Evolutionary conservation across 495 filamentous ascomycete species (phyloP).

Genomic region (Entonaema liquescens): DNA sequence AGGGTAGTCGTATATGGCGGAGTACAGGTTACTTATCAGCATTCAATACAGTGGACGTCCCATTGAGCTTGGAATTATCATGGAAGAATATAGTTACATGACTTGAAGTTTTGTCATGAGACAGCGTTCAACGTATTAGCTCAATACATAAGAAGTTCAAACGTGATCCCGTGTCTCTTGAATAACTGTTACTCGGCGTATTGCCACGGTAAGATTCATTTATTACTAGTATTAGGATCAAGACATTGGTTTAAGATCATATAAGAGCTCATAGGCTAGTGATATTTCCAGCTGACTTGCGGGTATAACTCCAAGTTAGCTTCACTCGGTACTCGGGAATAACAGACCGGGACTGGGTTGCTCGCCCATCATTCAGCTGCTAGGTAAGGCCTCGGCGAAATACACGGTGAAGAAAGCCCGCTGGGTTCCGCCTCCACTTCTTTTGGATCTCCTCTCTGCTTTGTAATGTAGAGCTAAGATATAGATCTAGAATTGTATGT

Average conservation of each 20-base stretch:
- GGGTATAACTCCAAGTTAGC: not conserved
- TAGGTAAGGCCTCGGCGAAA: conserved; percentile 21
- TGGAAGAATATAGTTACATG: not conserved
- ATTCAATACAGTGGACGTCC: conserved; percentile 37
- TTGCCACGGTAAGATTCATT: not conserved
- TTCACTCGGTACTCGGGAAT: conserved; percentile 23
- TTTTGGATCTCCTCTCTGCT: not conserved
- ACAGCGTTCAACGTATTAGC: not conserved
- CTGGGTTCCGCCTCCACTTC: not conserved
- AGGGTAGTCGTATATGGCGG: conserved; percentile 40
- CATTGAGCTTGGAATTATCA: conserved; percentile 1
- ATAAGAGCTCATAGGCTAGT: not conserved
- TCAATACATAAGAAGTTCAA: not conserved
- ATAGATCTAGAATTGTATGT: not conserved
- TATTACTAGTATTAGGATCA: not conserved
- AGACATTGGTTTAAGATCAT: not conserved
- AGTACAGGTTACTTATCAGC: conserved; percentile 38
- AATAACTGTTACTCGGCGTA: not conserved
- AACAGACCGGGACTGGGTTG: conserved; percentile 9
- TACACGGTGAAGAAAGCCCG: conserved; percentile 8
- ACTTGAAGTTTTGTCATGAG: not conserved
- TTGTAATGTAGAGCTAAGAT: not conserved
- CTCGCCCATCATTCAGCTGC: not conserved
- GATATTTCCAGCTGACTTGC: not conserved
- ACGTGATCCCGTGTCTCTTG: not conserved